Base-by-base conservation (phyloP, 202 grass and related monocot species). In the Setaria viridis region DNA sequence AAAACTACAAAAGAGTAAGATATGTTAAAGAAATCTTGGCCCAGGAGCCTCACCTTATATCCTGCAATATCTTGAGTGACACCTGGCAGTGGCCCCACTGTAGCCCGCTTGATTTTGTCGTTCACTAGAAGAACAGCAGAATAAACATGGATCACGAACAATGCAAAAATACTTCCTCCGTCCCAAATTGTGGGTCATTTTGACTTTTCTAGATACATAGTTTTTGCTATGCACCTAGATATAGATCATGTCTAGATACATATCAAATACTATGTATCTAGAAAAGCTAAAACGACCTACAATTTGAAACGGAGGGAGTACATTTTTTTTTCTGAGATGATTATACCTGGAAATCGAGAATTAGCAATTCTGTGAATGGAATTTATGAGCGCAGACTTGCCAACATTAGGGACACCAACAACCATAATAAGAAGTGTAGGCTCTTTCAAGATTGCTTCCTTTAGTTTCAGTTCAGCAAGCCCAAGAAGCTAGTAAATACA, bases 41-140 rank as follows among this genome's bases (percentile, higher is more conserved):
- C 25, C 66, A 56, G 63, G 14, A 79, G n/a, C 21, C 46, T 75
- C 64, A 95, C 93, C 89, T 98, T 98, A 79, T 87, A 98, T 67
- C 96, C 96, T 71, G 96, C 90, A 92, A 98, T 98, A 87, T 98
- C 96, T 88, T 94, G 87, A 80, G 96, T 98, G 48, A 98, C 96
- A 89, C 93, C 93, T 55, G 95, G 93, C 69, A 95, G 84, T 80
- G 93, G 95, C 45, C 93, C 96, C 39, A 95, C 93, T 0, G 62
- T 94, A 89, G 95, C 95, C 41, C 78, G 81, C 76, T 98, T 98
- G 16, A 83, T 86, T 86, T 98, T 95, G 41, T 92, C 93, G 65
- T 95, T 85, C 84, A 80, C 95, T 98, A 49, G 48, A 75, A 68
- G 67, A 84, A 79, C 37, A 87, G 9, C 43, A 75, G 80, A 74